Conservation (phyloP, 257 asterid genomes). For the Gynochthodes officinalis region DNA sequence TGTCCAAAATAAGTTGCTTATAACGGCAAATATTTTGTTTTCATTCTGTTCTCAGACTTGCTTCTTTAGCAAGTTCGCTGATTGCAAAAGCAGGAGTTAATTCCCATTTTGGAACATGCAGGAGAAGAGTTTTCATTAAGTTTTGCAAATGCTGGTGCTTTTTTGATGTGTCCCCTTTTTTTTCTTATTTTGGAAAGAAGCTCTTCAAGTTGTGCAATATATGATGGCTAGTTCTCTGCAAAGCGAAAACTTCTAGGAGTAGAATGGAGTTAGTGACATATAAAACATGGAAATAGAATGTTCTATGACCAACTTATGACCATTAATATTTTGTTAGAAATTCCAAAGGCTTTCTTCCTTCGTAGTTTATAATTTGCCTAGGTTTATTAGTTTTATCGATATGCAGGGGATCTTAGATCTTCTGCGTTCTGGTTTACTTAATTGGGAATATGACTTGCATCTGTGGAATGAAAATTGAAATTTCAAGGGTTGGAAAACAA, state of each 20-base stretch:
- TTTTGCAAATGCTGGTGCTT: too few species aligned
- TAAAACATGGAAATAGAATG: background rate
- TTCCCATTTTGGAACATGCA: too few species aligned
- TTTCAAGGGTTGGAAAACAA: background rate
- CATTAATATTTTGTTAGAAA: too few species aligned
- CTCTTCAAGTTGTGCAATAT: too few species aligned
- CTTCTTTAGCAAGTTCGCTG: background rate
- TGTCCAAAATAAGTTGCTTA: slow-evolving; percentile 56
- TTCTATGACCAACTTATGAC: background rate
- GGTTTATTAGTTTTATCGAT: background rate
- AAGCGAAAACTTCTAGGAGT: too few species aligned
- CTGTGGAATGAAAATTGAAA: background rate
- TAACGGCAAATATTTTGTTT: slow-evolving; percentile 14
- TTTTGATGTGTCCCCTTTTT: too few species aligned
- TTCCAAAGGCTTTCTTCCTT: too few species aligned
- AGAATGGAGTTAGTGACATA: too few species aligned
- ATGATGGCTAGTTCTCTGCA: too few species aligned
- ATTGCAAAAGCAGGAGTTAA: too few species aligned
- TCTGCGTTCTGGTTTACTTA: background rate
- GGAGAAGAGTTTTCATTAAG: too few species aligned
- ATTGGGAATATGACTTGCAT: background rate
- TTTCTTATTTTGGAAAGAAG: too few species aligned
- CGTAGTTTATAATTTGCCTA: background rate
- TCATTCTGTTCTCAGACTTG: background rate
- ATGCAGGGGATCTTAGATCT: background rate